These are phyloP conservation scores for Schizochytrium sp. DNA, from an alignment of 108 stramenopile genomes.

Conservation along the genomic window DNA sequence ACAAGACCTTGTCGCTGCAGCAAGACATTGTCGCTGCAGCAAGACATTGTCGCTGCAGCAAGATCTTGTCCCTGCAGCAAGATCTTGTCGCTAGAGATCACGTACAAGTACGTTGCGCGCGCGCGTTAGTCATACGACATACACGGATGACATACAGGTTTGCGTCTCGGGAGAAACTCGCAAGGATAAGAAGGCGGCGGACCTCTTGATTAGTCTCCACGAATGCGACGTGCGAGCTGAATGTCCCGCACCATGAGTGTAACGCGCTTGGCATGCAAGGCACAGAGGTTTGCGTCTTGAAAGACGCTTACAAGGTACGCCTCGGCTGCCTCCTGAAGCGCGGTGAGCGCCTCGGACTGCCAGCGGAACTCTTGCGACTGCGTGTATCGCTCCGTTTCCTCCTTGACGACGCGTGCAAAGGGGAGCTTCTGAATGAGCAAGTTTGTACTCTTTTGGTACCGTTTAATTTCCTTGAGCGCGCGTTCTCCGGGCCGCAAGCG, in stretches of 20 bases:
- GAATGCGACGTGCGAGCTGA: constrained; percentile 79
- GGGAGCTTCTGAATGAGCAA: constrained; percentile 85
- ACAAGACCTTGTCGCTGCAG: too few species aligned
- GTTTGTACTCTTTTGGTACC: constrained; percentile 77
- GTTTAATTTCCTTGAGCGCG: constrained; percentile 80
- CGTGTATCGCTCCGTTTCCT: constrained; percentile 28
- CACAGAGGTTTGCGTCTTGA: constrained; percentile 71
- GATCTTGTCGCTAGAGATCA: too few species aligned
- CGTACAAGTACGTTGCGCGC: too few species aligned
- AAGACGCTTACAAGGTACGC: constrained; percentile 72
- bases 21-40: too few species aligned
- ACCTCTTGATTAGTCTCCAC: constrained; percentile 40
- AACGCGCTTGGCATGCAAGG: constrained; percentile 87
- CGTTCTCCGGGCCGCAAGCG: constrained; percentile 64
- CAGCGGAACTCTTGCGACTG: constrained; percentile 53
- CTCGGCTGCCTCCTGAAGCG: constrained; percentile 86
- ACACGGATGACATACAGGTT: too few species aligned
- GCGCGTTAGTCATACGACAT: too few species aligned
- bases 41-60: too few species aligned
- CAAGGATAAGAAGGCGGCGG: too few species aligned
- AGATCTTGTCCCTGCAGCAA: too few species aligned
- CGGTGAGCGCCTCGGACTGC: constrained; percentile 84
- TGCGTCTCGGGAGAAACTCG: too few species aligned
- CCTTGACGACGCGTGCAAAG: constrained; percentile 68
- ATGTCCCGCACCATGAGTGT: constrained; percentile 97